Evolutionary conservation across 2,329 filamentous ascomycete species (phyloP), one percentile per base, ranked within the genome.

Genomic region (Aspergillus oerlinghausenensis): DNA sequence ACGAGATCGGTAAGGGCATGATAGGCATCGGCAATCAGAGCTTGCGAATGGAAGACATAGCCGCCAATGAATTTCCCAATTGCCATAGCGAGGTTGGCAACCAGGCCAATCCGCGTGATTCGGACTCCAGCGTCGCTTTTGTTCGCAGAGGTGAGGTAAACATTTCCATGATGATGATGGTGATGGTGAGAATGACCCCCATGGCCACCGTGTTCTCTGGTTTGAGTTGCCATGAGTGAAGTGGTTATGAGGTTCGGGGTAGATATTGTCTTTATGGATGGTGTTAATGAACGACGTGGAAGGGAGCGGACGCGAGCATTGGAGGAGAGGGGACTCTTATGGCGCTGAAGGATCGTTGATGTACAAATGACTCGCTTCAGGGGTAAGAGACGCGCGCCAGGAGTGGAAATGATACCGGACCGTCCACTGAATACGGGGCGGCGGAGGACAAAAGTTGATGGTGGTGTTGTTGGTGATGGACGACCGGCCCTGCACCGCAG

Each of bases 1-100:
- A 96, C 91, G 55, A 99, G 84, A 75, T 99, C 94, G 50, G 93
- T 96, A 64, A 97, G 82, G 67, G 92, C 93, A 78, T 99, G 94
- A 78, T 96, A 93, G 55, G 91, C 94, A 73, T 99, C 94, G 70
- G 94, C 92, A 58, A 92, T 81, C 81, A 96, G 89, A 57, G 90
- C 88, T 76, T 97, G 92, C 48, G 92, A 97, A 75, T 97, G 92
- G 81, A 99, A 97, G 63, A 88, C 80, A 78, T 94, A 96, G 65
- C 94, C 94, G 57, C 94, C 94, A 28, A 92, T 80, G 45, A 93
- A 94, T 74, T 99, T 99, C 63, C 86, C 89, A 66, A 97, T 80
- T 51, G 93, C 94, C 92, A 99, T 97, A 70, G 87, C 87, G 53
- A 97, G 80, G 73, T 99, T 99, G 65, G 92, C 90, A 69, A 88